Evolutionary conservation across 768 basidiomycete genomes (phyloP).

Genomic region (Kondoa subrosea): DNA sequence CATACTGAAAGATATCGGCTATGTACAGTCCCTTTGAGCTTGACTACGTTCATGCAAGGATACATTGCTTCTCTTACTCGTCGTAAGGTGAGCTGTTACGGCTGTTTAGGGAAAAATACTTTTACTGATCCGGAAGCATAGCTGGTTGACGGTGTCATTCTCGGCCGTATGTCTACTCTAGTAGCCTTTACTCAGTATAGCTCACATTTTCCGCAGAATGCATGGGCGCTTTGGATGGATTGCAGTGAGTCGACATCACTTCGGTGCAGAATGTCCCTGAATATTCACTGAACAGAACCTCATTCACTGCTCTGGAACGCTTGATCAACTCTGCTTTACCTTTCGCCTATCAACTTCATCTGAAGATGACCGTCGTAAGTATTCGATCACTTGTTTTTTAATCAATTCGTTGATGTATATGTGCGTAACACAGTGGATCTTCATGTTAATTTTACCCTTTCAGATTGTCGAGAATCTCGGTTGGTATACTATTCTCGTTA

Average conservation of each 20-base stretch:
- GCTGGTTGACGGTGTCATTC: neutral
- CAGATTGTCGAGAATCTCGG: neutral
- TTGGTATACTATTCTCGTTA: neutral
- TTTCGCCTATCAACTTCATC: neutral
- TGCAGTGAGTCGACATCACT: too few species aligned
- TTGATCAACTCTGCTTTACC: neutral
- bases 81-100: neutral
- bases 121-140: too few species aligned
- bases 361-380: neutral
- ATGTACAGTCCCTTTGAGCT: neutral
- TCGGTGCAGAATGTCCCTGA: too few species aligned
- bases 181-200: too few species aligned
- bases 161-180: too few species aligned
- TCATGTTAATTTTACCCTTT: neutral
- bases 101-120: too few species aligned
- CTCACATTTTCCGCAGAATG: too few species aligned
- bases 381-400: neutral
- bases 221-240: too few species aligned
- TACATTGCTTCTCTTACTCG: neutral
- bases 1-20: neutral
- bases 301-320: neutral
- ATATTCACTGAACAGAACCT: too few species aligned
- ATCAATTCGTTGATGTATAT: neutral
- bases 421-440: neutral
- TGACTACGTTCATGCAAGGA: neutral